These are phyloP conservation scores for Isabelozyma gotoi DNA, from an alignment of 805 yeast species.

Conservation along the genomic window DNA sequence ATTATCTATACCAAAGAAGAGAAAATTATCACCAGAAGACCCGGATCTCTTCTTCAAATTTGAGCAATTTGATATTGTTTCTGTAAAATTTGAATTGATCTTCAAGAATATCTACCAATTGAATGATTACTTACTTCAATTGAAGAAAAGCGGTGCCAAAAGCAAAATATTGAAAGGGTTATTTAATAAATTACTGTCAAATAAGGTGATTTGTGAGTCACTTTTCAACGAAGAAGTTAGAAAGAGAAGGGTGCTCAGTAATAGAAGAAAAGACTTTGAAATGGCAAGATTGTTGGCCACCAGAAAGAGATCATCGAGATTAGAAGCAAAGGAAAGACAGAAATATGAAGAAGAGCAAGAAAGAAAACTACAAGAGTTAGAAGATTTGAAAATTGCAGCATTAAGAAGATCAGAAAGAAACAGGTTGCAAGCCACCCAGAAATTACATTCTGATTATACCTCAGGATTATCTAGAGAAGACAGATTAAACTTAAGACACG, in stretches of 20 bases:
- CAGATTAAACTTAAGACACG: constrained; percentile 28
- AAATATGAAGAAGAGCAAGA: constrained; percentile 53
- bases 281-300: constrained; percentile 63
- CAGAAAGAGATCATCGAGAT: constrained; percentile 71
- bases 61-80: constrained; percentile 29
- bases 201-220: constrained; percentile 15
- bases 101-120: constrained; percentile 31
- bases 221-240: constrained; percentile 44
- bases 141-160: constrained; percentile 34
- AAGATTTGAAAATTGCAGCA: constrained; percentile 44
- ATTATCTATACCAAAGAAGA: constrained; percentile 32
- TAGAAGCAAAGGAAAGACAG: constrained; percentile 60
- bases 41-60: constrained; percentile 28
- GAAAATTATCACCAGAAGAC: constrained; percentile 30
- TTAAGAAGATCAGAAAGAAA: constrained; percentile 42
- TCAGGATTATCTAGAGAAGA: constrained; percentile 31
- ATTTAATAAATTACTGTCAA: constrained; percentile 12
- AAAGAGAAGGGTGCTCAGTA: constrained; percentile 52
- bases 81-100: constrained; percentile 28
- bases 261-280: constrained; percentile 61
- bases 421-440: constrained; percentile 34
- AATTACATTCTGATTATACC: constrained; percentile 14
- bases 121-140: constrained; percentile 22
- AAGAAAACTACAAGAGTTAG: constrained; percentile 45
- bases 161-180: constrained; percentile 23